phyloP scores from a whole-genome alignment of 2,329 filamentous ascomycete genomes.

The Exserohilum turcica region DNA sequence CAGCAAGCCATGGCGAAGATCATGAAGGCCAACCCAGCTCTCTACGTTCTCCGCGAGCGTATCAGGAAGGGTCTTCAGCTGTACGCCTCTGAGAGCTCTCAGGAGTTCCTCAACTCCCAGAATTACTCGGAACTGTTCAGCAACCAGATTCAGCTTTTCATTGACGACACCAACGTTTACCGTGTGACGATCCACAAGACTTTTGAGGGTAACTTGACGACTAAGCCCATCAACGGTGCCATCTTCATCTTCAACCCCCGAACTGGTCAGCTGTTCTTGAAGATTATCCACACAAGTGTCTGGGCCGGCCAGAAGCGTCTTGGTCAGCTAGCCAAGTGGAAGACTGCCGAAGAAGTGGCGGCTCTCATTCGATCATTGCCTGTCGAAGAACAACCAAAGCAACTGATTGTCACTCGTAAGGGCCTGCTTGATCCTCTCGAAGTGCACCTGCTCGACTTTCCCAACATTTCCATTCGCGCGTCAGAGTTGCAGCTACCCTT shows the following conservation, averaged over 20 bases:
- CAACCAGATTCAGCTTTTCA: constrained; percentile 98
- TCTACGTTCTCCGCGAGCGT: constrained; percentile 96
- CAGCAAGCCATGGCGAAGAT: constrained; percentile 99
- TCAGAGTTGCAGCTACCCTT: constrained; percentile 97
- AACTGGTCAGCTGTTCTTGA: constrained; percentile 95
- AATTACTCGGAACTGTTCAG: constrained; percentile 99
- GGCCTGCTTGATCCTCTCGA: constrained; percentile 95
- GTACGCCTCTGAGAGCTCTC: constrained; percentile 97
- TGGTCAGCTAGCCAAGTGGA: constrained; percentile 98
- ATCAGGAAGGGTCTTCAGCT: constrained; percentile 97
- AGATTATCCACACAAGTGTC: constrained; percentile 99
- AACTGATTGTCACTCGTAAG: constrained; percentile 97
- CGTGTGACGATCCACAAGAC: constrained; percentile 99
- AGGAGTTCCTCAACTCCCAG: constrained; percentile 98
- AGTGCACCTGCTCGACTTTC: constrained; percentile 96
- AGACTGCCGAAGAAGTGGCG: constrained; percentile 99
- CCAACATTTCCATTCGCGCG: constrained; percentile 97
- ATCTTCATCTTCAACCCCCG: constrained; percentile 99
- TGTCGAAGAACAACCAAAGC: constrained; percentile 97
- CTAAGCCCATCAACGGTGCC: constrained; percentile 98
- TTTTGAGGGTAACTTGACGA: constrained; percentile 97
- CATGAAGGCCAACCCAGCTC: constrained; percentile 97
- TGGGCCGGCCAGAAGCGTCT: constrained; percentile 99
- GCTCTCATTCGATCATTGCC: constrained; percentile 93
- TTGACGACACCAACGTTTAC: constrained; percentile 98